These are phyloP conservation scores for Jatropha podagrica DNA, from an alignment of 441 rosid genomes.

Conservation along the genomic window DNA sequence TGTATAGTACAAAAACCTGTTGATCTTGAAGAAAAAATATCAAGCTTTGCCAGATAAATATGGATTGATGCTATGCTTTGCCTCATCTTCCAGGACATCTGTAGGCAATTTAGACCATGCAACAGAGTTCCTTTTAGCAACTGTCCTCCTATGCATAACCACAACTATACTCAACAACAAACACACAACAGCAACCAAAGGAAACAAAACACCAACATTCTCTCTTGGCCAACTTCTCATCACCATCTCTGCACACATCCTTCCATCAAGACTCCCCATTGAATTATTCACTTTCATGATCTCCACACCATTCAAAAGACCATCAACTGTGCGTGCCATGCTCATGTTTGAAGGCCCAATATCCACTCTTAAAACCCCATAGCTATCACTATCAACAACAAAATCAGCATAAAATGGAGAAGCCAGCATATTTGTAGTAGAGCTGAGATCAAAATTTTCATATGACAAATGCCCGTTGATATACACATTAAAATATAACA, in stretches of 20 bases:
- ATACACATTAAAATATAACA: constrained; percentile 51
- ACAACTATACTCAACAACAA: constrained; percentile 51
- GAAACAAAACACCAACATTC: constrained; percentile 41
- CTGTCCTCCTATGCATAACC: constrained; percentile 44
- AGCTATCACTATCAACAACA: constrained; percentile 38
- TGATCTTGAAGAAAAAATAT: constrained; percentile 24
- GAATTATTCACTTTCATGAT: constrained; percentile 85
- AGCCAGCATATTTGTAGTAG: constrained; percentile 42
- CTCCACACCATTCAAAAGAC: constrained; percentile 74
- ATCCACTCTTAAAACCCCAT: constrained; percentile 48
- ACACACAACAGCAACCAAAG: constrained; percentile 56
- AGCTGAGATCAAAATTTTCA: constrained; percentile 54
- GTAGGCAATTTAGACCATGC: constrained; percentile 67
- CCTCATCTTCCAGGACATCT: constrained; percentile 40
- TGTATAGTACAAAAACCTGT: constrained; percentile 5
- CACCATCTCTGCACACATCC: constrained; percentile 48
- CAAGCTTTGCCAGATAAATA: constrained; percentile 33
- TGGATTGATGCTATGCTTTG: constrained; percentile 31
- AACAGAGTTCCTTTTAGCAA: constrained; percentile 21
- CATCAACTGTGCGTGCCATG: constrained; percentile 48
- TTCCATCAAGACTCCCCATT: constrained; percentile 73
- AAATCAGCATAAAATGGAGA: constrained; percentile 71
- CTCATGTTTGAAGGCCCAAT: constrained; percentile 69
- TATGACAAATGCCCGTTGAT: constrained; percentile 48
- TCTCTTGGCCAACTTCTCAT: constrained; percentile 52